Conservation (phyloP, 192 early-diverging fungal species). For the Gaertneriomyces semiglobifer region DNA sequence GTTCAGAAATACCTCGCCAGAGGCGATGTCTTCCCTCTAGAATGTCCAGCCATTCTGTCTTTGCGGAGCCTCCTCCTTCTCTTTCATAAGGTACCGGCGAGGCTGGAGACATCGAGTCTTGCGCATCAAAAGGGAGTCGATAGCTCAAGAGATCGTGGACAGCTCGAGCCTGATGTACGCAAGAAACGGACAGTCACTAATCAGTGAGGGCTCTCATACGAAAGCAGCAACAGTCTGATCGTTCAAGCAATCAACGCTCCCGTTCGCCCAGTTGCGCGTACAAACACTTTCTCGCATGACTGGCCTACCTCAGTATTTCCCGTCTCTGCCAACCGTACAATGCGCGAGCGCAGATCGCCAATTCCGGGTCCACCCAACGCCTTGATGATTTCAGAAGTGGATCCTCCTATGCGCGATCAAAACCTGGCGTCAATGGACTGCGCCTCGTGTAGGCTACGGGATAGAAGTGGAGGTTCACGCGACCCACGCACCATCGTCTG, state of each 20-base stretch:
- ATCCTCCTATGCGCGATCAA: conserved; percentile 43
- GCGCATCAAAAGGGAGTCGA: conserved; percentile 52
- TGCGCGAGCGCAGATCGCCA: conserved; percentile 66
- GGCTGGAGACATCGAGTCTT: conserved; percentile 39
- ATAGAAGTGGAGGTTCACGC: not conserved
- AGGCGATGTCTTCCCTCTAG: conserved; percentile 67
- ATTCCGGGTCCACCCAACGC: conserved; percentile 73
- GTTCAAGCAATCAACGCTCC: no score
- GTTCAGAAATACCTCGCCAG: conserved; percentile 47
- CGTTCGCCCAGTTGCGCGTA: no score
- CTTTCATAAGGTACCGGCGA: conserved; percentile 4
- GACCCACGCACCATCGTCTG: conserved; percentile 58
- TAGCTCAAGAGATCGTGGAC: conserved; percentile 69
- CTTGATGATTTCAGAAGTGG: conserved; percentile 59
- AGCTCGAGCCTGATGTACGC: conserved; percentile 44
- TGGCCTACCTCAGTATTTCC: conserved; percentile 43
- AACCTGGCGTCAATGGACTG: not conserved
- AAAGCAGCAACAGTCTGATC: no score
- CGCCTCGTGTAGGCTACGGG: conserved; percentile 18
- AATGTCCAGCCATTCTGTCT: conserved; percentile 68
- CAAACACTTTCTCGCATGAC: no score
- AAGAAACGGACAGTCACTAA: not conserved
- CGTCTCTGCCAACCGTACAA: conserved; percentile 63
- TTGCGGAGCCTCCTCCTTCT: conserved; percentile 37
- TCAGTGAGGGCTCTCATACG: no score